Percentiles rank a stretch among this genome's conserved stretches.
These are phyloP conservation scores for Periconia macrospinosa DNA, from an alignment of 2,329 filamentous ascomycete species.

Conservation along the genomic window DNA sequence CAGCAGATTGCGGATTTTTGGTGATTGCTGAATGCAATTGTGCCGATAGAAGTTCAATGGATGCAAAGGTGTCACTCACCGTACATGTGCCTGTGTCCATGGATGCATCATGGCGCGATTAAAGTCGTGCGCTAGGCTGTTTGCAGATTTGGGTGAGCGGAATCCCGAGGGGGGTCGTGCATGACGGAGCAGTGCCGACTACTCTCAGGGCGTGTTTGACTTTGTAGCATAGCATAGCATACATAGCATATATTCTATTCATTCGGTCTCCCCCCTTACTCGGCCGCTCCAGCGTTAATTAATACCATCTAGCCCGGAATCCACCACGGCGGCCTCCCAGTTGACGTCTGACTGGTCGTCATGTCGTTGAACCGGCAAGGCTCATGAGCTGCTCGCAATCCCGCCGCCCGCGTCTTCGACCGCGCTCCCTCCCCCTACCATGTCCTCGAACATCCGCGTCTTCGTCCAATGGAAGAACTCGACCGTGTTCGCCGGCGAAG, in stretches of 20 bases:
- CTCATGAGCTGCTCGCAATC: constrained; percentile 34
- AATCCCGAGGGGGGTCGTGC: not conserved
- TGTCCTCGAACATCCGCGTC: constrained; percentile 76
- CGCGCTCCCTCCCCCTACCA: constrained; percentile 32
- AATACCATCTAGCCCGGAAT: no score
- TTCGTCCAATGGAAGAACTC: constrained; percentile 94
- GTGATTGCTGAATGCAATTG: no score
- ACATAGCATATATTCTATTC: not conserved
- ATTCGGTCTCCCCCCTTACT: not conserved
- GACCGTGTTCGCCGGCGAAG: constrained; percentile 94
- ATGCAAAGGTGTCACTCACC: no score
- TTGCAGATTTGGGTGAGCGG: not conserved
- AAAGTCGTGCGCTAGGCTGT: not conserved
- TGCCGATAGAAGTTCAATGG: no score
- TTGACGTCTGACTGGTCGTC: constrained; percentile 19
- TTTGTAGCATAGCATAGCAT: not conserved
- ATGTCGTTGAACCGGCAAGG: constrained; percentile 28
- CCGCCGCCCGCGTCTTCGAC: constrained; percentile 29
- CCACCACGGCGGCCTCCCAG: not conserved
- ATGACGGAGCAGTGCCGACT: not conserved
- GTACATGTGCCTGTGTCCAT: no score
- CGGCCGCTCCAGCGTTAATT: not conserved
- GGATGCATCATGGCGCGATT: not conserved
- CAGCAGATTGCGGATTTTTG: no score
- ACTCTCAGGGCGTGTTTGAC: not conserved